Evolutionary conservation across 768 basidiomycete genomes (phyloP).

Genomic region (Pilatotrama ljubarskyi): DNA sequence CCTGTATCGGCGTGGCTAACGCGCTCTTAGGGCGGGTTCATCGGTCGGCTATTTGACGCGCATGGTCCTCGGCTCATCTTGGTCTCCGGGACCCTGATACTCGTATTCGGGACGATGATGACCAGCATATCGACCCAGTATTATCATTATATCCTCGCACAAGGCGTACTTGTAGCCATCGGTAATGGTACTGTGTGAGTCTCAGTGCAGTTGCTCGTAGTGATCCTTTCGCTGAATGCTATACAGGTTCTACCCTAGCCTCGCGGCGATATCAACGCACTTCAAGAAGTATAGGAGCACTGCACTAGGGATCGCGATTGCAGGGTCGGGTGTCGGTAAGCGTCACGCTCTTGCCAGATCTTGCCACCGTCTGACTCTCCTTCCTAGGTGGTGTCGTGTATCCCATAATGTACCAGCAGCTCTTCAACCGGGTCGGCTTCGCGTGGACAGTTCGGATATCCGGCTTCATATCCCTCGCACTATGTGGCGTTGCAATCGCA

Average conservation of each 20-base stretch:
- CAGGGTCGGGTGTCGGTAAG: constrained; percentile 66
- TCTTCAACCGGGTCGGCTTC: constrained; percentile 58
- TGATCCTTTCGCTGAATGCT: constrained; percentile 7
- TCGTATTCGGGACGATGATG: constrained; percentile 52
- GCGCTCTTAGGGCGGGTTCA: constrained; percentile 51
- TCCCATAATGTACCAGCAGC: constrained; percentile 59
- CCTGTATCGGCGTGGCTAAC: not conserved
- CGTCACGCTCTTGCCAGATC: not conserved
- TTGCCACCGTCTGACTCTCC: not conserved
- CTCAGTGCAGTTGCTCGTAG: not conserved
- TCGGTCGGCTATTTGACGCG: constrained; percentile 60
- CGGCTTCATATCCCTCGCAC: constrained; percentile 48
- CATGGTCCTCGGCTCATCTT: constrained; percentile 59
- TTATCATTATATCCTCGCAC: constrained; percentile 60
- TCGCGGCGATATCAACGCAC: constrained; percentile 65
- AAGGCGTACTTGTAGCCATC: constrained; percentile 64
- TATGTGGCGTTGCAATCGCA: constrained; percentile 48
- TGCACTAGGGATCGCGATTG: constrained; percentile 66
- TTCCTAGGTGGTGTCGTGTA: constrained; percentile 62
- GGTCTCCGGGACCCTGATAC: constrained; percentile 47
- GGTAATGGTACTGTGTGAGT: constrained; percentile 64
- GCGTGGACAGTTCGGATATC: constrained; percentile 63
- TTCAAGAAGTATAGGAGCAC: constrained; percentile 66
- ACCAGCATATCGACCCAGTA: constrained; percentile 58
- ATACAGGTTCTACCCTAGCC: constrained; percentile 64